Evolutionary conservation across 1,139 yeast species (phyloP), one percentile per base, ranked within the genome.

Genomic region (Blastobotrys illinoisensis): DNA sequence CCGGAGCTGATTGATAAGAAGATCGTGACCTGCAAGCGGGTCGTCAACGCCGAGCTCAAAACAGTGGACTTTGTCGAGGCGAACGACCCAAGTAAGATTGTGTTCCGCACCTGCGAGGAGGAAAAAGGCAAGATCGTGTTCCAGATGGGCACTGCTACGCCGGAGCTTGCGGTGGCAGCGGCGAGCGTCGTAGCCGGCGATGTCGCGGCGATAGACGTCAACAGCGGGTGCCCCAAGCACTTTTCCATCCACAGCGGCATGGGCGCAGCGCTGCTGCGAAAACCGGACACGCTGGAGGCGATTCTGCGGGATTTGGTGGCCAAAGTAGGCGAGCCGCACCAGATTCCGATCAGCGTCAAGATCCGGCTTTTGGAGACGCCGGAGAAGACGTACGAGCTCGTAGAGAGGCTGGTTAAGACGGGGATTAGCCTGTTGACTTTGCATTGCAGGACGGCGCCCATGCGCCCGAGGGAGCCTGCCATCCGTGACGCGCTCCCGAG

Each of bases 1-100:
- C 99, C 99, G 0, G 99, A 93, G 69, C 85, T 90, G 56, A 81
- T 93, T 28, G 99, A 93, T 67, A 87, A 85, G 68, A 90, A 90
- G 67, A 71, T 93, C 48, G 67, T 90, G 40, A 79, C 80, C 32
- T 88, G 96, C 64, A 78, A 76, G 46, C 76, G 98, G 60, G 73
- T 75, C 26, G 13, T 50, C 32, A 20, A 20, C 60, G 62, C 65
- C 55, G 66, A 56, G 62, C 73, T 71, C 48, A 60, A 67, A 48
- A 63, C 67, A 32, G 61, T 68, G 16, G 74, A 71, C 49, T 71
- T 67, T 54, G 59, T 68, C 14, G 75, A 77, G 44, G 52, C 9
- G 75, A 74, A 23, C 73, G 76, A 24, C 58, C 50, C 57, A 23
- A 36, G 74, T 28, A 64, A 61, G 40, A 74, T 86, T 7, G 85